Percentiles rank a stretch among this genome's conserved stretches.
These are phyloP conservation scores for Chenopodium album DNA, from an alignment of 148 eudicot species.

Conservation along the genomic window DNA sequence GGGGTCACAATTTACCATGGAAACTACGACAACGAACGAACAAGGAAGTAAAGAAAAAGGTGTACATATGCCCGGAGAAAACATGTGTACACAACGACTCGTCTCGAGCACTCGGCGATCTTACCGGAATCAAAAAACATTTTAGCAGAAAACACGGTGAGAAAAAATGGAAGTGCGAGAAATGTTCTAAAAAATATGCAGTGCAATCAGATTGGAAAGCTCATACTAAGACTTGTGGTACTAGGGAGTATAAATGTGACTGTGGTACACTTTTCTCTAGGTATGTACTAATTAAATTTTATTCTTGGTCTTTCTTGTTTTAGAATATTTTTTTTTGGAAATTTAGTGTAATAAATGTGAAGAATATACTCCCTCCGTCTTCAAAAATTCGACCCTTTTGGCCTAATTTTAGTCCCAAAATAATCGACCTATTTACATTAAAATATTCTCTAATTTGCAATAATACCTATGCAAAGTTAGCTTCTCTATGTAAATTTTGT, in stretches of 20 bases:
- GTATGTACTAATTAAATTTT: slow-evolving; percentile 27
- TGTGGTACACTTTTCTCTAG: slow-evolving; percentile 97
- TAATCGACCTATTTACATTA: too few relatives aligned
- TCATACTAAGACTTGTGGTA: slow-evolving; percentile 87
- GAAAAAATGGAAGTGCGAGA: slow-evolving; percentile 94
- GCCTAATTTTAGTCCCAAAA: too few relatives aligned
- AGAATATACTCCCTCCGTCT: not conserved
- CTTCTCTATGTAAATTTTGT: too few relatives aligned
- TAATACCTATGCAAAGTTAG: too few relatives aligned
- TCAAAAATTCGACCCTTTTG: too few relatives aligned
- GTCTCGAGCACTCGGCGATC: slow-evolving; percentile 72
- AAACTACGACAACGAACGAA: slow-evolving; percentile 59
- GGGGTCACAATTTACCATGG: slow-evolving; percentile 93
- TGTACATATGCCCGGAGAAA: slow-evolving; percentile 74
- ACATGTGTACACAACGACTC: slow-evolving; percentile 72
- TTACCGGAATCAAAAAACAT: slow-evolving; percentile 88
- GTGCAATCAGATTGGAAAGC: slow-evolving; percentile 97
- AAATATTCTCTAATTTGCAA: too few relatives aligned
- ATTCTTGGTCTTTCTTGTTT: not conserved
- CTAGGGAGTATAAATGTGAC: slow-evolving; percentile 94
- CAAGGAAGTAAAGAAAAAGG: slow-evolving; percentile 66
- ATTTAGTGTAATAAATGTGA: slow-evolving; percentile 8
- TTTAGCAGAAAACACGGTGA: slow-evolving; percentile 88
- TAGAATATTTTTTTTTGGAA: not conserved
- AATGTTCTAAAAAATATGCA: slow-evolving; percentile 90